Evolutionary conservation across 805 yeast species (phyloP).

Genomic region (Wickerhamomyces xylosicus): DNA sequence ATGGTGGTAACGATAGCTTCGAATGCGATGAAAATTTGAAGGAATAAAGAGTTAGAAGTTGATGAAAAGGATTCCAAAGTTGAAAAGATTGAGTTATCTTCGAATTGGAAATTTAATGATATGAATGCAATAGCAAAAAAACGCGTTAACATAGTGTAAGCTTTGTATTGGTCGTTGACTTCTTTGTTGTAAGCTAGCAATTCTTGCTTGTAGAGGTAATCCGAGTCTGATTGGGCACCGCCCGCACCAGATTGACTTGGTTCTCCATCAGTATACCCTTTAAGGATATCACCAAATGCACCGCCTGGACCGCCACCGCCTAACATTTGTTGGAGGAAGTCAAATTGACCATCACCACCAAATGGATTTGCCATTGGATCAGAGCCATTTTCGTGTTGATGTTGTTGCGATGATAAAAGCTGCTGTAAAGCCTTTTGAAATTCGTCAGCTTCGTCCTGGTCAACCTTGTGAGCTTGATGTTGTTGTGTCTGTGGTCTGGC

Average conservation of each 20-base stretch:
- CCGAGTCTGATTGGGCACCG: neutral
- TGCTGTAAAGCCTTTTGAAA: conserved; percentile 15
- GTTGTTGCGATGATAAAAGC: conserved; percentile 9
- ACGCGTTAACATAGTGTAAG: conserved; percentile 12
- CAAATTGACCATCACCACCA: conserved; percentile 2
- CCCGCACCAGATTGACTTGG: neutral
- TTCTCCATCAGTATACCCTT: neutral
- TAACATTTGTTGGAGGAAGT: conserved; percentile 7
- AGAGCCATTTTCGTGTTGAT: conserved; percentile 4
- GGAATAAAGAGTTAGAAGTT: conserved; percentile 4
- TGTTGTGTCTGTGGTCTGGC: neutral
- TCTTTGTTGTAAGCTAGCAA: conserved; percentile 9
- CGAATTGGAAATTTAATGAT: conserved; percentile 7
- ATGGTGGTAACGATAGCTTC: conserved; percentile 13
- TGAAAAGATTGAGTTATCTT: conserved; percentile 7
- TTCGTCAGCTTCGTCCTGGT: conserved; percentile 7
- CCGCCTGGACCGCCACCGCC: conserved; percentile 2
- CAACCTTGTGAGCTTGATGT: neutral
- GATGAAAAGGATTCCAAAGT: neutral
- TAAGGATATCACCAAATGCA: neutral
- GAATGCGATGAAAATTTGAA: conserved; percentile 10
- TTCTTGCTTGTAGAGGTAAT: conserved; percentile 4
- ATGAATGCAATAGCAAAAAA: conserved; percentile 2
- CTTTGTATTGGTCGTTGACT: conserved; percentile 15
- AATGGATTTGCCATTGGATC: neutral